Conservation (phyloP, 192 early-diverging fungal genomes). For the Chytriomyces sp. region DNA sequence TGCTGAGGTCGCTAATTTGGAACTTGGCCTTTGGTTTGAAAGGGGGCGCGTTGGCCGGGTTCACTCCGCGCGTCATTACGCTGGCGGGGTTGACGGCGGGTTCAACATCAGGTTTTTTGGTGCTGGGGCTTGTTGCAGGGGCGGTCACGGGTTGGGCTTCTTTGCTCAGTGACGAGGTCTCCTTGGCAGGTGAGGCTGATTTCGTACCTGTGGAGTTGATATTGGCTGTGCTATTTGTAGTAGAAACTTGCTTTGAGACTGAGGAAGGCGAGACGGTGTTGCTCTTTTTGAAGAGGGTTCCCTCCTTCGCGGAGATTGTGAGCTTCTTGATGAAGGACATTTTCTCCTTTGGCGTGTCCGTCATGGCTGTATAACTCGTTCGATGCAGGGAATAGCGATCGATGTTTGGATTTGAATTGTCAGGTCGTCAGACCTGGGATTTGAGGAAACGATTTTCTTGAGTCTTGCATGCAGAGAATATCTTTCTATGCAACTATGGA, state of each 20-base stretch:
- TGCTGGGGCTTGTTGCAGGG: background rate
- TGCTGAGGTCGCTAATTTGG: slow-evolving; percentile 73
- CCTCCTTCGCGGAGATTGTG: slow-evolving; percentile 25
- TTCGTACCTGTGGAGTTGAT: background rate
- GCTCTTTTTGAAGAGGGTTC: slow-evolving; percentile 23
- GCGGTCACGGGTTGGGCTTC: background rate
- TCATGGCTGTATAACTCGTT: background rate
- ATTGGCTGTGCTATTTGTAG: background rate
- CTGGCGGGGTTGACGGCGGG: background rate
- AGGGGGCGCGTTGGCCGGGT: slow-evolving; percentile 22
- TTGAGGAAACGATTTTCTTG: too few species aligned
- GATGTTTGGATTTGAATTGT: too few species aligned
- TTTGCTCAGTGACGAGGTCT: background rate
- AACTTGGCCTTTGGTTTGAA: slow-evolving; percentile 38
- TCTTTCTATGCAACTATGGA: too few species aligned
- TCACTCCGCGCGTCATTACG: slow-evolving; percentile 7
- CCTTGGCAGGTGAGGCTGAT: background rate
- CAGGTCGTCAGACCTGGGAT: too few species aligned
- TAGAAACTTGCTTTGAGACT: background rate
- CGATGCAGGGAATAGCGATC: too few species aligned
- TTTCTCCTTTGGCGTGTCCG: slow-evolving; percentile 3
- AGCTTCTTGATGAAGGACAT: slow-evolving; percentile 35
- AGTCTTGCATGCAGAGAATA: too few species aligned
- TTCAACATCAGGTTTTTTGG: background rate
- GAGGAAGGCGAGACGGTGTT: slow-evolving; percentile 26